These are phyloP conservation scores for Hymenoscyphus scutula DNA, from an alignment of 2,329 filamentous ascomycete genomes.

Conservation along the genomic window DNA sequence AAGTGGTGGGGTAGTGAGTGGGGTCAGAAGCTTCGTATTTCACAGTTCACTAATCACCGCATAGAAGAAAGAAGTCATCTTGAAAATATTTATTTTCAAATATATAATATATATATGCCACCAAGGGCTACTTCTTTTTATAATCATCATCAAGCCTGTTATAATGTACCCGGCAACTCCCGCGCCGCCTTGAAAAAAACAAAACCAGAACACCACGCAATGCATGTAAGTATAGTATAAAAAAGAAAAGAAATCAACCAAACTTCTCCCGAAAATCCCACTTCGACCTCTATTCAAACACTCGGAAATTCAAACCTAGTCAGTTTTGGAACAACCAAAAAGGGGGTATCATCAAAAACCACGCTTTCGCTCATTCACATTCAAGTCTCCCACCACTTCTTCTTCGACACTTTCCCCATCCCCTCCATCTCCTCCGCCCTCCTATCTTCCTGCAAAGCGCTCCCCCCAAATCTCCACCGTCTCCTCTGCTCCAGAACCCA, in stretches of 20 bases:
- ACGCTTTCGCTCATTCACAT: neutral
- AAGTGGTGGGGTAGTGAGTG: neutral
- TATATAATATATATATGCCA: neutral
- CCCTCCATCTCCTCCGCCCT: slow-evolving; percentile 26
- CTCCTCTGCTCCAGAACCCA: slow-evolving; percentile 38
- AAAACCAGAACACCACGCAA: neutral
- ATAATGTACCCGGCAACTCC: too few species aligned
- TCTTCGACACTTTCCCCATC: slow-evolving; percentile 24
- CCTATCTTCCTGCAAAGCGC: slow-evolving; percentile 28
- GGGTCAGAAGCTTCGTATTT: neutral
- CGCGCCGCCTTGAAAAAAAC: too few species aligned
- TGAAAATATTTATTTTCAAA: neutral
- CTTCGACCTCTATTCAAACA: neutral
- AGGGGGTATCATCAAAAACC: slow-evolving; percentile 9
- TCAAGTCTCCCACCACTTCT: slow-evolving; percentile 31
- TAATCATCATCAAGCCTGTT: neutral
- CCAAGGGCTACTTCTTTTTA: neutral
- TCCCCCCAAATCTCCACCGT: slow-evolving; percentile 29
- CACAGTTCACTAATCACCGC: neutral
- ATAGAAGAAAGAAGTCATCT: neutral
- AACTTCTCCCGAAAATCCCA: neutral
- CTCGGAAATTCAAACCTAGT: neutral
- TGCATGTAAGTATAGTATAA: neutral
- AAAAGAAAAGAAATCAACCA: neutral
- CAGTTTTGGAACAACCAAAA: neutral